Conservation (phyloP, 2,329 filamentous ascomycete genomes). For the Nigrospora osmanthi region DNA sequence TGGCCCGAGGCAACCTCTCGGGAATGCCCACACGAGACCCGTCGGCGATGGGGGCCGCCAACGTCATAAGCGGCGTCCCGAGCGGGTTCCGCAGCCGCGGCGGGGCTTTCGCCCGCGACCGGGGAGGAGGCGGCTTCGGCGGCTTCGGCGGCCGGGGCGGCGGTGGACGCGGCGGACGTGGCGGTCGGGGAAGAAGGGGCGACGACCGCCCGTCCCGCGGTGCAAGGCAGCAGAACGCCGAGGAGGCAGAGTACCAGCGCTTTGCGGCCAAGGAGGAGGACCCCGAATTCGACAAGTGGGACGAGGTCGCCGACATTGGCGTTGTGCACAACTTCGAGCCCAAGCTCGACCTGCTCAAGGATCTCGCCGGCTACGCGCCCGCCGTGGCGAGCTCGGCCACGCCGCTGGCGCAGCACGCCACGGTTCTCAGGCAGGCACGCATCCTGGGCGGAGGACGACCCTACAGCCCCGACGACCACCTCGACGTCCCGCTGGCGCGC, state of each 20-base stretch:
- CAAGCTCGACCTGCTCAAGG: conserved; percentile 16
- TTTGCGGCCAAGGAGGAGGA: conserved; percentile 1
- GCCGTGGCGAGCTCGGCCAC: conserved; percentile 22
- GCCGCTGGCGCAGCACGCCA: conserved; percentile 21
- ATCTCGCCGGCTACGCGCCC: conserved; percentile 28
- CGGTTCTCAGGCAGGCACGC: conserved; percentile 28
- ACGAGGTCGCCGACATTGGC: conserved; percentile 21
- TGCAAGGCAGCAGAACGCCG: background rate
- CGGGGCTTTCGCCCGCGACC: conserved; percentile 2
- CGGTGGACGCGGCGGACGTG: conserved; percentile 3
- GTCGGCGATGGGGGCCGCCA: conserved; percentile 1
- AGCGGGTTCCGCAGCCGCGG: conserved; percentile 10
- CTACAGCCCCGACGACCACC: conserved; percentile 17
- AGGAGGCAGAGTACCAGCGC: conserved; percentile 7
- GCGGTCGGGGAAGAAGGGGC: conserved; percentile 1
- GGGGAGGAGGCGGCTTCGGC: conserved; percentile 4
- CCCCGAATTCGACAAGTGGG: conserved; percentile 14
- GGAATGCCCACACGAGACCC: background rate
- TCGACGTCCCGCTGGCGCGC: conserved; percentile 8
- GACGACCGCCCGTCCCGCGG: conserved; percentile 2
- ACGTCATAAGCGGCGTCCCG: conserved; percentile 10
- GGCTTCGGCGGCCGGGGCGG: conserved; percentile 12
- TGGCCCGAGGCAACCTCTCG: background rate
- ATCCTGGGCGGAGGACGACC: conserved; percentile 27
- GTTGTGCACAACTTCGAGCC: conserved; percentile 22